A percentile compares a stretch with the other conserved stretches of the same genome.
Evolutionary conservation across 1,284 basidiomycete species (phyloP).

Genomic region (Anthracocystis setariae): DNA sequence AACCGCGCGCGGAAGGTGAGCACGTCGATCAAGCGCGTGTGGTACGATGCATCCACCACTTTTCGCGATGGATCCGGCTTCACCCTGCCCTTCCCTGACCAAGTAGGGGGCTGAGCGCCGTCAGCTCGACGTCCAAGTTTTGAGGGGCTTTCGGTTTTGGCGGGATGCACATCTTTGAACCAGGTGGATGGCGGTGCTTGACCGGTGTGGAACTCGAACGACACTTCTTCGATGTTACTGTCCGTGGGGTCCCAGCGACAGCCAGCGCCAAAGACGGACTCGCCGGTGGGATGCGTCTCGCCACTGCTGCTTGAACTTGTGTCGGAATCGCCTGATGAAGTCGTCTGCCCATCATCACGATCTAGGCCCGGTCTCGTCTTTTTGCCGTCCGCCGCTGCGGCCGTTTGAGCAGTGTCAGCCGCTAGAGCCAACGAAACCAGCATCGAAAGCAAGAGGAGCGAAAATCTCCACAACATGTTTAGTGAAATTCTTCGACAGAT

Average conservation of each 20-base stretch:
- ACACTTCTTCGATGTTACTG: slow-evolving; percentile 39
- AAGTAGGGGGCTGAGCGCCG: not conserved
- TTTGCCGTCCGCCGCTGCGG: no score
- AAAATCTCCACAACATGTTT: slow-evolving; percentile 2
- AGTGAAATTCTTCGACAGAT: no score
- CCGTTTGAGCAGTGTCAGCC: not conserved
- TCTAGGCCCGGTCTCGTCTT: no score
- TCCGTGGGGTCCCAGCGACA: slow-evolving; percentile 45
- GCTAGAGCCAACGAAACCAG: slow-evolving; percentile 1
- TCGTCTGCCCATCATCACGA: no score
- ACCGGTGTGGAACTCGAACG: slow-evolving; percentile 31
- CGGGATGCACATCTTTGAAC: slow-evolving; percentile 21
- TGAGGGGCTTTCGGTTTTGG: slow-evolving; percentile 1
- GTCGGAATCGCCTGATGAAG: no score
- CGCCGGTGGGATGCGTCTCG: not conserved
- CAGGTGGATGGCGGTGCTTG: slow-evolving; percentile 38
- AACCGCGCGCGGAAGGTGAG: slow-evolving; percentile 37
- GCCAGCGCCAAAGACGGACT: slow-evolving; percentile 37
- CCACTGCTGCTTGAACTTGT: no score
- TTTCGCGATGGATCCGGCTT: not conserved
- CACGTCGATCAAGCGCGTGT: slow-evolving; percentile 34
- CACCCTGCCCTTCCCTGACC: not conserved
- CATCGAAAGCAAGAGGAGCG: not conserved
- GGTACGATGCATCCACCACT: slow-evolving; percentile 34
- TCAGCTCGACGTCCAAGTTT: not conserved